Conservation (phyloP, 2,329 filamentous ascomycete genomes). For the Nemania bipapillata region DNA sequence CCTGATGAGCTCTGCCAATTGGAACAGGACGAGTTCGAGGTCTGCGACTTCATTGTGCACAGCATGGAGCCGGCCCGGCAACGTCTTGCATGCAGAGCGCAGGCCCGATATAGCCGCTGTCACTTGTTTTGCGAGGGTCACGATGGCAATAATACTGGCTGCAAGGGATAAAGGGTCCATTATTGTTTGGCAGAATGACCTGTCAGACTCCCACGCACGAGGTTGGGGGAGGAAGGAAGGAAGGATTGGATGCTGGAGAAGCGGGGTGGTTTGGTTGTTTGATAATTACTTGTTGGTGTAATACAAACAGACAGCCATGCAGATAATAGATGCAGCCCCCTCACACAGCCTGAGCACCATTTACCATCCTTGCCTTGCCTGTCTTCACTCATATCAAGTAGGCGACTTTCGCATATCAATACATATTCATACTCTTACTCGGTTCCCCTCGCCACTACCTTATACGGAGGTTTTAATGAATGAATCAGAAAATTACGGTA, state of each 20-base stretch:
- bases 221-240: too few species aligned
- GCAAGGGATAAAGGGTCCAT: slow-evolving; percentile 41
- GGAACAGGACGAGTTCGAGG: slow-evolving; percentile 47
- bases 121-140: slow-evolving; percentile 42
- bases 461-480: too few species aligned
- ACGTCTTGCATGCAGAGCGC: slow-evolving; percentile 42
- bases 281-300: background rate
- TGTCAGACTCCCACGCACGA: too few species aligned
- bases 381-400: too few species aligned
- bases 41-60: slow-evolving; percentile 50
- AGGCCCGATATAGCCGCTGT: slow-evolving; percentile 43
- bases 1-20: slow-evolving; percentile 43
- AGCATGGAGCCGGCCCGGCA: slow-evolving; percentile 48
- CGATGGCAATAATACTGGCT: slow-evolving; percentile 44
- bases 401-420: too few species aligned
- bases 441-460: too few species aligned
- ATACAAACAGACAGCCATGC: background rate
- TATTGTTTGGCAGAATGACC: background rate
- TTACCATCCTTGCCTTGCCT: too few species aligned
- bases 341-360: too few species aligned
- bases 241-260: background rate
- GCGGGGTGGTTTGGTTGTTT: background rate
- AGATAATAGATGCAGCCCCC: too few species aligned
- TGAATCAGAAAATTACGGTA: background rate
- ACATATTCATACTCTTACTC: too few species aligned